Evolutionary conservation across 2,329 filamentous ascomycete species (phyloP).

Genomic region (Ophiostoma sp.): DNA sequence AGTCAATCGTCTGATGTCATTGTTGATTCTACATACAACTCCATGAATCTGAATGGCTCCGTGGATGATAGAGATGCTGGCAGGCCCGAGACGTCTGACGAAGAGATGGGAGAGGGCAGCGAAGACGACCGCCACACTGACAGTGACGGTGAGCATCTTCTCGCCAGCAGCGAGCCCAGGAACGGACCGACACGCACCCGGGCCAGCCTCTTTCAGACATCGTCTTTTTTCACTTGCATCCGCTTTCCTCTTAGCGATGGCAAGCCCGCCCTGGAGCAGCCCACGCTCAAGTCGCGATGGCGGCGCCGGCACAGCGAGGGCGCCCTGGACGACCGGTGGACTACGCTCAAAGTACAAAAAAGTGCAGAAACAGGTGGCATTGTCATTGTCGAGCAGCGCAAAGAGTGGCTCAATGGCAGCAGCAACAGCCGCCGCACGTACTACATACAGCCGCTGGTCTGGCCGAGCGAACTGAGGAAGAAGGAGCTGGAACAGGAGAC

Average conservation of each 20-base stretch:
- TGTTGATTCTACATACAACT: too few species aligned
- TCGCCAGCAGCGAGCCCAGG: neutral
- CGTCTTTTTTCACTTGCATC: constrained; percentile 61
- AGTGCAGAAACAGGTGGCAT: constrained; percentile 55
- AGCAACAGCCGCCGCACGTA: constrained; percentile 56
- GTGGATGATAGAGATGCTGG: too few species aligned
- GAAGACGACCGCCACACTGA: neutral
- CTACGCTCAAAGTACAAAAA: constrained; percentile 54
- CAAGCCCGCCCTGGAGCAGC: constrained; percentile 36
- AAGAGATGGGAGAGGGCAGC: neutral
- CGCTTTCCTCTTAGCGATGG: constrained; percentile 51
- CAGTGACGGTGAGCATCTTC: neutral
- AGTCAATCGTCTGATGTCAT: neutral
- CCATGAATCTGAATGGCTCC: too few species aligned
- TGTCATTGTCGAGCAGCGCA: constrained; percentile 60
- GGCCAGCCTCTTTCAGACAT: neutral
- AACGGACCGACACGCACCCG: neutral
- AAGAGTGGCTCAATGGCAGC: constrained; percentile 57
- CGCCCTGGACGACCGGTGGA: constrained; percentile 69
- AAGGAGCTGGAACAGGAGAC: neutral
- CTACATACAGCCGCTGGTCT: constrained; percentile 54
- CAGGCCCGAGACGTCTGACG: neutral
- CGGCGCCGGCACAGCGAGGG: constrained; percentile 64
- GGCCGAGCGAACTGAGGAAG: neutral
- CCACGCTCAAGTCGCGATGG: constrained; percentile 50